Conservation (phyloP, 345 rosid genomes). For the Alliaria petiolata region DNA sequence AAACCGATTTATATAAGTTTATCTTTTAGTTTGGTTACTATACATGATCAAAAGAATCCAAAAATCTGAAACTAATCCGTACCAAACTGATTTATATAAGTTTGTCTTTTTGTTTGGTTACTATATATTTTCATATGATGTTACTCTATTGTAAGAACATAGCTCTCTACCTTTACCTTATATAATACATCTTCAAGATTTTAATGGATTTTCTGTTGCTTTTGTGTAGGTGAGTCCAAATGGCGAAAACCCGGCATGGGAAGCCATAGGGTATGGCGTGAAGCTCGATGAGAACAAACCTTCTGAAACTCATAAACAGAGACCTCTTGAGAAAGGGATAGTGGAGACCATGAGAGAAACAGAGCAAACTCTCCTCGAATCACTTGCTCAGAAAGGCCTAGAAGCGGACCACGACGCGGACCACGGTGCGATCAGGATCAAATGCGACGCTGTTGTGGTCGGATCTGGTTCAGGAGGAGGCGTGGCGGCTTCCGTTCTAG, state of each 20-base stretch:
- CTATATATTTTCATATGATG: no score
- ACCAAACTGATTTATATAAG: neutral
- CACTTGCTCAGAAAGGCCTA: constrained; percentile 61
- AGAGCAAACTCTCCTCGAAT: constrained; percentile 39
- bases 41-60: neutral
- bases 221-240: constrained; percentile 49
- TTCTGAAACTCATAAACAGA: constrained; percentile 27
- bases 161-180: no score
- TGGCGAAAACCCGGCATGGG: constrained; percentile 70
- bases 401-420: constrained; percentile 29
- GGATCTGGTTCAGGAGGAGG: constrained; percentile 98
- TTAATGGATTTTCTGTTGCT: neutral
- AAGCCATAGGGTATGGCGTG: constrained; percentile 57
- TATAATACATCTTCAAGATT: no score
- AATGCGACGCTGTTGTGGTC: constrained; percentile 70
- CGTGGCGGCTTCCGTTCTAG: constrained; percentile 83
- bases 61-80: neutral
- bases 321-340: constrained; percentile 74
- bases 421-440: constrained; percentile 38
- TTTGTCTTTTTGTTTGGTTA: no score
- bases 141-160: no score
- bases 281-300: constrained; percentile 20
- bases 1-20: neutral
- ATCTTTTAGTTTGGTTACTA: neutral
- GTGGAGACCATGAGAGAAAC: constrained; percentile 52